Evolutionary conservation across 495 filamentous ascomycete genomes (phyloP).

Genomic region (Penicillium salamii): DNA sequence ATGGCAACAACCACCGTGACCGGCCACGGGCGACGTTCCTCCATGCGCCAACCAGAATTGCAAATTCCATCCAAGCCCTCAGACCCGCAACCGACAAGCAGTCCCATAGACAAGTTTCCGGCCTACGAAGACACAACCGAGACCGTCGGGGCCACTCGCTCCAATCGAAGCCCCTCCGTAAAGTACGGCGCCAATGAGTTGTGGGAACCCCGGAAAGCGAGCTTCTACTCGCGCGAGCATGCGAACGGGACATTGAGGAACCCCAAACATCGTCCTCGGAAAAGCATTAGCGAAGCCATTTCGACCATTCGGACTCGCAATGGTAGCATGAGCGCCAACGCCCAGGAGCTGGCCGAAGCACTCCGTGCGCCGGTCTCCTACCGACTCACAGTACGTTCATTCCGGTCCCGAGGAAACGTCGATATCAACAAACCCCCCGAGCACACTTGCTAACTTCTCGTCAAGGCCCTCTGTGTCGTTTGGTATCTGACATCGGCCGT

Average conservation of each 20-base stretch:
- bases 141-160: conserved; percentile 19
- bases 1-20: conserved; percentile 48
- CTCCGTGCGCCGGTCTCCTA: conserved; percentile 87
- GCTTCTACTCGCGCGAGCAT: conserved; percentile 30
- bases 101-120: conserved; percentile 44
- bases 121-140: conserved; percentile 39
- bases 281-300: conserved; percentile 83
- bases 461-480: conserved; percentile 71
- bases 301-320: conserved; percentile 72
- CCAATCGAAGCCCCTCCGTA: conserved; percentile 25
- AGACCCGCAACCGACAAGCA: conserved; percentile 33
- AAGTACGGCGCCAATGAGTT: conserved; percentile 33
- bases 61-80: conserved; percentile 29
- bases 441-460: conserved; percentile 12
- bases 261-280: conserved; percentile 65
- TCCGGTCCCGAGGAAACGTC: not conserved
- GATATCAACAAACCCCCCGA: not conserved
- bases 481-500: conserved; percentile 96
- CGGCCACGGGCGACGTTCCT: conserved; percentile 43
- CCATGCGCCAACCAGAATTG: conserved; percentile 41
- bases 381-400: conserved; percentile 71
- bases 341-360: conserved; percentile 88
- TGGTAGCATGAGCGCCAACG: conserved; percentile 84
- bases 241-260: conserved; percentile 46
- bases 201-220: conserved; percentile 39